Percentiles rank a stretch among this genome's conserved stretches.
Conservation (phyloP, 768 basidiomycete species). For the Hericium coralloides region DNA sequence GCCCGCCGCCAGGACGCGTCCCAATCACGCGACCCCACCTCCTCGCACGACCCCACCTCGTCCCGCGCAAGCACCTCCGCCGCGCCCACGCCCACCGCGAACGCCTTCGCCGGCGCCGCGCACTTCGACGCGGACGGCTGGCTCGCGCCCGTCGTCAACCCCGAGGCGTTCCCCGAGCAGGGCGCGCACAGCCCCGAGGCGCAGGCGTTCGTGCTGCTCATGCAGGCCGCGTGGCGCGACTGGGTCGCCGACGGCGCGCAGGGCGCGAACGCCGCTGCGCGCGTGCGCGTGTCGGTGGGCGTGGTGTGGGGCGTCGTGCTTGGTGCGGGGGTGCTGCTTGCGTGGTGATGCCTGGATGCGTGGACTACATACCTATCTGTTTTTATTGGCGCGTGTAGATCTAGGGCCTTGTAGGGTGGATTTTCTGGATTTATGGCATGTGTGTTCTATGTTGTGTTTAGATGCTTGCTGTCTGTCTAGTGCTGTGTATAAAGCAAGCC, state of each 20-base stretch:
- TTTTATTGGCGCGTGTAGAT: no score
- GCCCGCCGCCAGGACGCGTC: slow-evolving; percentile 9
- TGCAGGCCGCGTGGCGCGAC: slow-evolving; percentile 70
- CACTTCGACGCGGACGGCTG: slow-evolving; percentile 57
- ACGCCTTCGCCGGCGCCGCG: slow-evolving; percentile 14
- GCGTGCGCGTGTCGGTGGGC: background rate
- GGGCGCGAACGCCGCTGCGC: slow-evolving; percentile 34
- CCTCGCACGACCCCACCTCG: slow-evolving; percentile 1
- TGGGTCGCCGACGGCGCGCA: slow-evolving; percentile 52
- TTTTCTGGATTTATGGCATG: no score
- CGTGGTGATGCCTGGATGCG: background rate
- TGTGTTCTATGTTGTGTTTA: no score
- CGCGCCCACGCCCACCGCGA: background rate
- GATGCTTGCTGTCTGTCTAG: no score
- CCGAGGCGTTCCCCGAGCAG: slow-evolving; percentile 38
- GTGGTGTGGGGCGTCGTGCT: background rate
- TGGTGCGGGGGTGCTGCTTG: background rate
- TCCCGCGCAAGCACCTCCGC: slow-evolving; percentile 1
- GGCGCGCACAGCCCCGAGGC: slow-evolving; percentile 62
- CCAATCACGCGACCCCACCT: slow-evolving; percentile 6
- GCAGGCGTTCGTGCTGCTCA: slow-evolving; percentile 69
- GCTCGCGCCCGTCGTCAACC: slow-evolving; percentile 71
- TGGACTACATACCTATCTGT: background rate
- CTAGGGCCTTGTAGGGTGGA: no score
- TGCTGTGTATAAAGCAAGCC: no score